These are phyloP conservation scores for Plantago ovata DNA, from an alignment of 257 asterid genomes.

Conservation along the genomic window DNA sequence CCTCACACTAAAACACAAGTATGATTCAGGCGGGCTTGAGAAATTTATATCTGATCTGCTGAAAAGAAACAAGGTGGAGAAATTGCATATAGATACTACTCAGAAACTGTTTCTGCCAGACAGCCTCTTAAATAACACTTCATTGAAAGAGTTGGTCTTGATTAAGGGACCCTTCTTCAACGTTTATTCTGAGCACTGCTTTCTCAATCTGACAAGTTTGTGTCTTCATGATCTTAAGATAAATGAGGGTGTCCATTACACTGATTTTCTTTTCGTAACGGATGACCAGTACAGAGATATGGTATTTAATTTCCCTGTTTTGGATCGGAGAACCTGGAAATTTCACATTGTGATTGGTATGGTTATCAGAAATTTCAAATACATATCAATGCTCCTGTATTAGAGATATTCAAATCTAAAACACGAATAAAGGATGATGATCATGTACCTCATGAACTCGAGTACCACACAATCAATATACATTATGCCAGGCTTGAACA, in stretches of 20 bases:
- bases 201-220: not conserved
- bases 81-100: not conserved
- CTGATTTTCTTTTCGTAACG: no score
- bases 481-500: no score
- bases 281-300: no score
- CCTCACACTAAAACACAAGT: not conserved
- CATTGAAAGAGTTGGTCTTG: not conserved
- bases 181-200: not conserved
- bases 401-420: not conserved
- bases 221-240: not conserved
- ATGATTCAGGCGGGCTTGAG: not conserved
- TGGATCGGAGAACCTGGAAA: not conserved
- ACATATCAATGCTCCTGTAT: not conserved
- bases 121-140: not conserved
- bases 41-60: not conserved
- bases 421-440: no score
- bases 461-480: not conserved
- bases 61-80: not conserved
- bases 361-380: not conserved
- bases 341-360: not conserved
- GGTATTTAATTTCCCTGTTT: not conserved
- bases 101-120: not conserved
- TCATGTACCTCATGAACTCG: no score
- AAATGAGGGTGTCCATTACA: no score
- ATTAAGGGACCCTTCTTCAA: not conserved